These are phyloP conservation scores for Auricularia sp. DNA, from an alignment of 768 basidiomycete species.

Conservation along the genomic window DNA sequence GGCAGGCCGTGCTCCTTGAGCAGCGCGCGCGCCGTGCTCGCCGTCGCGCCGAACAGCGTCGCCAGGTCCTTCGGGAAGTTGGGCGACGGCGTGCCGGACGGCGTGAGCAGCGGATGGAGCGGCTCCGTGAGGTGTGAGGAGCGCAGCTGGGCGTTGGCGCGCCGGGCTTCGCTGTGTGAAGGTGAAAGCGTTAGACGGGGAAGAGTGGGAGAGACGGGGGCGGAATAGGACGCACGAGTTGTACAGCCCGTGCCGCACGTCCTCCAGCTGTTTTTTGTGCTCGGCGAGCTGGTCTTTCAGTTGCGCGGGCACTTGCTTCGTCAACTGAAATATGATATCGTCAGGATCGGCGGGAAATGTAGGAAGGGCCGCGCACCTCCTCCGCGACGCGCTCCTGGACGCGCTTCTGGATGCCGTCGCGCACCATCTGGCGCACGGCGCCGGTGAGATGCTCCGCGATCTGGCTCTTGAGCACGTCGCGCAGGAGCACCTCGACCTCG, in stretches of 20 bases:
- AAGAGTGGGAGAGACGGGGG: background rate
- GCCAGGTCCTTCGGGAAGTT: slow-evolving; percentile 38
- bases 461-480: slow-evolving; percentile 31
- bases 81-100: slow-evolving; percentile 31
- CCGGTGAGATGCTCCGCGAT: slow-evolving; percentile 31
- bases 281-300: slow-evolving; percentile 24
- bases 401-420: slow-evolving; percentile 24
- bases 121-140: slow-evolving; percentile 30
- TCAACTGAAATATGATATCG: background rate
- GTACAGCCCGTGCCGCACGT: slow-evolving; percentile 33
- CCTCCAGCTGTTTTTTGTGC: slow-evolving; percentile 33
- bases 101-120: slow-evolving; percentile 41
- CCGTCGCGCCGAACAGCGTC: slow-evolving; percentile 33
- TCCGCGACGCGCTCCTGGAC: slow-evolving; percentile 33
- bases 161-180: slow-evolving; percentile 34
- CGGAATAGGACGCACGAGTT: slow-evolving; percentile 32
- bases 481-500: slow-evolving; percentile 24
- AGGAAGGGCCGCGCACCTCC: slow-evolving; percentile 25
- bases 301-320: background rate
- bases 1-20: slow-evolving; percentile 36
- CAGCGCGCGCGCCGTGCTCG: slow-evolving; percentile 31
- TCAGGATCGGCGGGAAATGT: background rate
- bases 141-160: slow-evolving; percentile 29
- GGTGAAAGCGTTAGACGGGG: background rate
- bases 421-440: slow-evolving; percentile 25